phyloP scores from a whole-genome alignment of 2,329 filamentous ascomycete genomes.

The Diplodia sapinea region DNA sequence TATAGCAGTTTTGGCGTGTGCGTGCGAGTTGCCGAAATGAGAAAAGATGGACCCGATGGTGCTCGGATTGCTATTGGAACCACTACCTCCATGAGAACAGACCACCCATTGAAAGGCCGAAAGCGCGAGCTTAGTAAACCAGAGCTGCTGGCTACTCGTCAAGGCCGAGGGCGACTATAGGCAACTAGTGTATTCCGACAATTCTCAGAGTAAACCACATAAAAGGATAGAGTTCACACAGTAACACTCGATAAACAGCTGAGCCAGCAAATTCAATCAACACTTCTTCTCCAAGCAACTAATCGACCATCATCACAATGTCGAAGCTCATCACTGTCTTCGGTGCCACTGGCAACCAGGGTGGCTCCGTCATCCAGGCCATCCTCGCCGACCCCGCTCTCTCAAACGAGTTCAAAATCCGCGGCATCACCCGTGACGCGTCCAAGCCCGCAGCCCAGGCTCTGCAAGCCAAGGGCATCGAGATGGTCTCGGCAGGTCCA shows the following conservation, averaged over 20 bases:
- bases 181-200: neutral
- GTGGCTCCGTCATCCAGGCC: constrained; percentile 58
- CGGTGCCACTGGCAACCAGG: constrained; percentile 66
- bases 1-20: neutral
- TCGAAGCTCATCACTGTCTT: constrained; percentile 61
- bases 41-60: neutral
- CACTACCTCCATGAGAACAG: neutral
- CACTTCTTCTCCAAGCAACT: neutral
- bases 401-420: constrained; percentile 48
- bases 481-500: constrained; percentile 59
- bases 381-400: constrained; percentile 37
- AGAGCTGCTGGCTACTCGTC: neutral
- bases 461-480: constrained; percentile 55
- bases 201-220: neutral
- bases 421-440: constrained; percentile 61
- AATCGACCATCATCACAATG: neutral
- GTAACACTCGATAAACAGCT: neutral
- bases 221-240: neutral
- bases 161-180: neutral
- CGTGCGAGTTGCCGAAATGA: neutral
- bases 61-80: neutral
- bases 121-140: neutral
- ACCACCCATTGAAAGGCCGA: neutral
- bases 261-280: neutral
- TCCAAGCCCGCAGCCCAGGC: constrained; percentile 53